Evolutionary conservation across 805 yeast genomes (phyloP), one percentile per base, ranked within the genome.

Genomic region (Millerozyma acaciae): DNA sequence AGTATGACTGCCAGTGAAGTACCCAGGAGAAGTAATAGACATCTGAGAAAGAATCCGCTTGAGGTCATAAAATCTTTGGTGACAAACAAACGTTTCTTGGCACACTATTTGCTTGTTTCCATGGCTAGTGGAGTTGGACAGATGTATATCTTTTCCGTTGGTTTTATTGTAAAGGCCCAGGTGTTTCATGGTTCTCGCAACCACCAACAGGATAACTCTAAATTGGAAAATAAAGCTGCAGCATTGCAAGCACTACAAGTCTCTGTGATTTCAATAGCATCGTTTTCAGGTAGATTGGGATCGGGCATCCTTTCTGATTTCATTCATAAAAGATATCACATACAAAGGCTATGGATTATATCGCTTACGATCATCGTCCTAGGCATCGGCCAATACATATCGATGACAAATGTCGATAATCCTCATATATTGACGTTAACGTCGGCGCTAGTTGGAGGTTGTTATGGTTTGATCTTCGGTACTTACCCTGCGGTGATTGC

Each of bases 401-500:
- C 53, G 3, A 44, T 59, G n/a, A 23, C 39, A 19, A 55, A 60
- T 30, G 48, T 48, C 8, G 47, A 53, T 28, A 52, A 51, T 32
- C 37, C 53, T 7, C 37, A 58, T 3, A 57, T 68, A 17, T 54
- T 83, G 3, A 56, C 72, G 0, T 8, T 71, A 2, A 57, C 80
- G 2, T 80, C 88, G 0, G 57, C 69, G 3, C 48, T 78, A 4
- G 66, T 76, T 34, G 93, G 93, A 0, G 61, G 68, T 20, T 71
- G 84, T 14, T 84, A 80, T 57, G 94, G 94, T 0, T 64, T 82
- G 17, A 56, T 76, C 3, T 82, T 79, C 58, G 90, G 90, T 0
- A 74, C 81, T 0, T 79, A 78, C 51, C 94, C 94, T 3, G 82
- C 89, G 1, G 68, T 81, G 2, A 68, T 82, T 18, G 88, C 88